Conservation (phyloP, 2,329 filamentous ascomycete species). For the Aspergillus tanneri region DNA sequence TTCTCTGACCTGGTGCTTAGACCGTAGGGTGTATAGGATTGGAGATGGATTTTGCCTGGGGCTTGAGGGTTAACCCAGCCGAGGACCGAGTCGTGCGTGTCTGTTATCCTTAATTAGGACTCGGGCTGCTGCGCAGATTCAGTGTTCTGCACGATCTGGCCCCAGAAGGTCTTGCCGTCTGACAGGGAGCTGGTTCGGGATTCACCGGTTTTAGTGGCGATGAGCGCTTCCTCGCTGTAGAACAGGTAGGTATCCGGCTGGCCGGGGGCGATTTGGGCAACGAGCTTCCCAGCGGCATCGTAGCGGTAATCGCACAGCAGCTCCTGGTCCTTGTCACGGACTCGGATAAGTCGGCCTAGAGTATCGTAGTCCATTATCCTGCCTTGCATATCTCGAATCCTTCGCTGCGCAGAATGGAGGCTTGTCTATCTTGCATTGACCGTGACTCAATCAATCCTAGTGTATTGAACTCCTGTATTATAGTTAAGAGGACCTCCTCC, state of each 20-base stretch:
- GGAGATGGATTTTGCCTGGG: neutral
- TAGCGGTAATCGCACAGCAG: slow-evolving; percentile 5
- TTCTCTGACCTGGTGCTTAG: neutral
- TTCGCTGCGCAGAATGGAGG: no score
- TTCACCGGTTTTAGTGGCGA: neutral
- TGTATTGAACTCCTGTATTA: no score
- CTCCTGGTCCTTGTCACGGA: neutral
- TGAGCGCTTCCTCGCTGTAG: slow-evolving; percentile 5
- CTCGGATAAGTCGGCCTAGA: neutral
- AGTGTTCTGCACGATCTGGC: neutral
- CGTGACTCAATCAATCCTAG: no score
- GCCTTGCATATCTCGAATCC: neutral
- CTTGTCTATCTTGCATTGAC: neutral
- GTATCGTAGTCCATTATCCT: slow-evolving; percentile 7
- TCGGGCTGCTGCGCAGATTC: neutral
- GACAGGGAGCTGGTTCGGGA: slow-evolving; percentile 1
- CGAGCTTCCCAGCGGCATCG: slow-evolving; percentile 4
- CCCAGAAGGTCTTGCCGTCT: slow-evolving; percentile 8
- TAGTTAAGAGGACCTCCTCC: no score
- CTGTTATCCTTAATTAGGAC: slow-evolving; percentile 1
- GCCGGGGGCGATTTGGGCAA: slow-evolving; percentile 2
- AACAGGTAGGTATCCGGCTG: slow-evolving; percentile 3
- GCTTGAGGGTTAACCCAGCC: neutral
- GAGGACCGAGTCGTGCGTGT: neutral
- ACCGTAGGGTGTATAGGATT: slow-evolving; percentile 10